These are phyloP conservation scores for Haplosporangium sp. DNA, from an alignment of 371 early-diverging fungal genomes.

Conservation along the genomic window DNA sequence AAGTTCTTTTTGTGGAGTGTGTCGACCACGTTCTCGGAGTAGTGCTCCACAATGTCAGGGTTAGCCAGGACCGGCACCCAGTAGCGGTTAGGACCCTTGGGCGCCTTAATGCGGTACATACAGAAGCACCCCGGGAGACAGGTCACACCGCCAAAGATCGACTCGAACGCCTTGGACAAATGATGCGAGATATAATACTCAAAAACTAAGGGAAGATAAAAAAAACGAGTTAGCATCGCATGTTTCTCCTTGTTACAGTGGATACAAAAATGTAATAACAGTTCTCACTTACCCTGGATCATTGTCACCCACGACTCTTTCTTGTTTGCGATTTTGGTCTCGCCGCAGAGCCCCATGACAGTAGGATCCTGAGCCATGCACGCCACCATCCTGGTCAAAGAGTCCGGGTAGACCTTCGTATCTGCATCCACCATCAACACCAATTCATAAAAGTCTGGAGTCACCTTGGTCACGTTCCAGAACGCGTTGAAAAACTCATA, in stretches of 20 bases:
- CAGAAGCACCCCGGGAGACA: slow-evolving; percentile 98
- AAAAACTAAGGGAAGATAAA: slow-evolving; percentile 69
- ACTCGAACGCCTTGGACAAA: slow-evolving; percentile 93
- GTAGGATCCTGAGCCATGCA: slow-evolving; percentile 83
- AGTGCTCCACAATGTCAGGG: slow-evolving; percentile 91
- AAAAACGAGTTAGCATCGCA: slow-evolving; percentile 8
- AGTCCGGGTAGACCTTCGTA: slow-evolving; percentile 84
- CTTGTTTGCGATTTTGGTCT: slow-evolving; percentile 86
- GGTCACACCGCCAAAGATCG: slow-evolving; percentile 94
- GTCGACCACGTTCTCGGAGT: slow-evolving; percentile 93
- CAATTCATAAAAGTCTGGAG: slow-evolving; percentile 86
- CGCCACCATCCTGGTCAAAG: slow-evolving; percentile 76
- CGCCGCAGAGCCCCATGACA: slow-evolving; percentile 87
- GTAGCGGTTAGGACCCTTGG: slow-evolving; percentile 71
- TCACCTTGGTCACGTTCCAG: slow-evolving; percentile 80
- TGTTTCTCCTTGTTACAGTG: neutral
- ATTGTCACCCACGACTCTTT: slow-evolving; percentile 85
- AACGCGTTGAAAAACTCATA: slow-evolving; percentile 93
- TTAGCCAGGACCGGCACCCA: slow-evolving; percentile 90
- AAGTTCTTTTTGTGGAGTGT: slow-evolving; percentile 99
- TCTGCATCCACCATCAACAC: slow-evolving; percentile 98
- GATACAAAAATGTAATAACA: neutral
- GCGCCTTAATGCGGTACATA: slow-evolving; percentile 88
- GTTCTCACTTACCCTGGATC: slow-evolving; percentile 77
- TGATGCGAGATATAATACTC: slow-evolving; percentile 98